Evolutionary conservation across 1,284 basidiomycete species (phyloP), one percentile per base, ranked within the genome.

Genomic region (Ceratobasidium sp.): DNA sequence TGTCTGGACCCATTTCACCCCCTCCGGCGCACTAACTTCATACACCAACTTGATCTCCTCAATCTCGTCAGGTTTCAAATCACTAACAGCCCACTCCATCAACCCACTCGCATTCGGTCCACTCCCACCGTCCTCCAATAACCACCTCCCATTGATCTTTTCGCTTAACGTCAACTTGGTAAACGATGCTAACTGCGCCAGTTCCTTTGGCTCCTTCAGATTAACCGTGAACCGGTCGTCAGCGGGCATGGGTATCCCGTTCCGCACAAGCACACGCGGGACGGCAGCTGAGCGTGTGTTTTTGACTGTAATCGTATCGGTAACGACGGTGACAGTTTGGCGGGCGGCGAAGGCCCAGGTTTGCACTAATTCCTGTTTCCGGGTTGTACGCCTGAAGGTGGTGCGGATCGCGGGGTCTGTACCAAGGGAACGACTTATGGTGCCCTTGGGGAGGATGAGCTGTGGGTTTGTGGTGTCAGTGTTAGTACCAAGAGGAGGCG

Each of bases 401-500:
- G 90, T 82, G 73, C 85, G 84, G 48, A 86, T 82, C 1, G 85
- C 83, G 1, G 85, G 77, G 79, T 89, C 89, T 29, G 84, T 81
- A 24, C 89, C 89, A 22, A 90, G 84, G 6, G 86, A 86, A 80
- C 88, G 89, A 33, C 81, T 80, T 81, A 90, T 72, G 8, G 56
- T 41, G 29, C 72, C 73, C 15, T 75, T 72, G 1, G 56, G 54
- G 6, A 47, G 56, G 15, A 72, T 45, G 15, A 60, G 74, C 83
- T 84, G 60, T n/a, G 83, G 7, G 53, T 36, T 53, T 41, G 36
- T n/a, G 36, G 4, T 33, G 41, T 33, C 44, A 73, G 22, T 24
- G 67, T 73, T 4, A 33, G 2, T 76, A 77, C 47, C n/a, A n/a
- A n/a, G 79, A 59, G 22, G 75, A 17, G 36, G 15, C 4, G n/a